Percentiles rank a stretch among this genome's conserved stretches.
Evolutionary conservation across 1,139 yeast genomes (phyloP).

Genomic region (Pichia sp.): DNA sequence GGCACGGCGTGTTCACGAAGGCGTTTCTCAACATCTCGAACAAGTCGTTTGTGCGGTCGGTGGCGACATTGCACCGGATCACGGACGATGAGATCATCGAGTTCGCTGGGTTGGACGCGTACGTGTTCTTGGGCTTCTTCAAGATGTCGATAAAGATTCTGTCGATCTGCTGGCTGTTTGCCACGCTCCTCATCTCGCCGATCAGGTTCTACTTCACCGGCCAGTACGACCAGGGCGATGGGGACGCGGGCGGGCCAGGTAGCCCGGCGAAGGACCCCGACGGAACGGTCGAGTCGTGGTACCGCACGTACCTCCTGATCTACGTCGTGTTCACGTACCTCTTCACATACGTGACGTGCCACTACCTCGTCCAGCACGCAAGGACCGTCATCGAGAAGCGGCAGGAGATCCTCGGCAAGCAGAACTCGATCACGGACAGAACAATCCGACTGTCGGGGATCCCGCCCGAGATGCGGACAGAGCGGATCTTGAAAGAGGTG

Average conservation of each 20-base stretch:
- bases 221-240: conserved; percentile 43
- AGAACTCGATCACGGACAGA: conserved; percentile 86
- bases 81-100: conserved; percentile 75
- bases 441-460: conserved; percentile 87
- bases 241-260: conserved; percentile 15
- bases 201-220: conserved; percentile 67
- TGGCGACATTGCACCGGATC: conserved; percentile 57
- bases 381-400: conserved; percentile 67
- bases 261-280: not conserved
- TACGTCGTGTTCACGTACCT: conserved; percentile 84
- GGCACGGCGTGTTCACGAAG: conserved; percentile 4
- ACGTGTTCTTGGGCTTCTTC: conserved; percentile 72
- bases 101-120: conserved; percentile 92
- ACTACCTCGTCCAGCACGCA: conserved; percentile 63
- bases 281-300: conserved; percentile 3
- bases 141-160: conserved; percentile 65
- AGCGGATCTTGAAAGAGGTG: conserved; percentile 61
- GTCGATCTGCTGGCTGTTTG: conserved; percentile 49
- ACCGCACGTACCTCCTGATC: conserved; percentile 56
- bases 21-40: conserved; percentile 31
- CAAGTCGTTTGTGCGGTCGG: conserved; percentile 71
- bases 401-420: conserved; percentile 80
- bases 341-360: conserved; percentile 67
- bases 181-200: conserved; percentile 61
- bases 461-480: conserved; percentile 77